Percentiles rank a stretch among this genome's conserved stretches.
Conservation (phyloP, 2,329 filamentous ascomycete species). For the Stenocarpella maydis region DNA sequence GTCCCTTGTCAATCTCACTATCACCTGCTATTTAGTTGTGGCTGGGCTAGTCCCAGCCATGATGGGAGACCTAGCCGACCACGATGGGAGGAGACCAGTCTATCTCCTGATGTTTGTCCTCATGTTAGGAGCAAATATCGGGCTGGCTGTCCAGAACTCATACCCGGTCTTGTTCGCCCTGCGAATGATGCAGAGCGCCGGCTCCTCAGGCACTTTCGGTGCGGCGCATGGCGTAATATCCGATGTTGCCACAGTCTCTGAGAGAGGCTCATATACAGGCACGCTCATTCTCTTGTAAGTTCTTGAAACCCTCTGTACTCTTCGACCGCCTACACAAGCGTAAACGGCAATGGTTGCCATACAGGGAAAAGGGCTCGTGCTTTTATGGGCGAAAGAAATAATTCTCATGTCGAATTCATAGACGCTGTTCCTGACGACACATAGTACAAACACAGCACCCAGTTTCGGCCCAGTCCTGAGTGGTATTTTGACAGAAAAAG, state of each 20-base stretch:
- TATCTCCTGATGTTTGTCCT: constrained; percentile 17
- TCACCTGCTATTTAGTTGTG: constrained; percentile 54
- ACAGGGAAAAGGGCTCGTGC: no score
- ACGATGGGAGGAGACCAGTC: constrained; percentile 29
- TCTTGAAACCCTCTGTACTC: background rate
- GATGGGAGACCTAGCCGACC: constrained; percentile 32
- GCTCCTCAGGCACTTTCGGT: background rate
- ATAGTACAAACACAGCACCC: constrained; percentile 11
- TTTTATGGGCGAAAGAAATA: no score
- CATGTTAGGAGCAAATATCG: background rate
- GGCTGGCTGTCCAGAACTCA: constrained; percentile 7
- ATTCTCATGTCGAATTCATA: no score
- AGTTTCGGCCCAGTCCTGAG: constrained; percentile 45
- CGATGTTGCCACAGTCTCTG: background rate
- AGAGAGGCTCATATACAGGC: background rate
- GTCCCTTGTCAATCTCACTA: constrained; percentile 46
- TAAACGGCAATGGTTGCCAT: no score
- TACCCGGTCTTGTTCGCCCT: background rate
- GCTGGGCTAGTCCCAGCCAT: constrained; percentile 46
- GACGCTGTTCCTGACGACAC: background rate
- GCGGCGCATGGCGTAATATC: background rate
- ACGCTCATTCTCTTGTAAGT: constrained; percentile 4
- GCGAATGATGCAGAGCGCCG: constrained; percentile 17
- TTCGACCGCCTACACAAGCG: no score
- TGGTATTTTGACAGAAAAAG: constrained; percentile 44